Conservation (phyloP, 345 rosid species). For the Brassica cretica region DNA sequence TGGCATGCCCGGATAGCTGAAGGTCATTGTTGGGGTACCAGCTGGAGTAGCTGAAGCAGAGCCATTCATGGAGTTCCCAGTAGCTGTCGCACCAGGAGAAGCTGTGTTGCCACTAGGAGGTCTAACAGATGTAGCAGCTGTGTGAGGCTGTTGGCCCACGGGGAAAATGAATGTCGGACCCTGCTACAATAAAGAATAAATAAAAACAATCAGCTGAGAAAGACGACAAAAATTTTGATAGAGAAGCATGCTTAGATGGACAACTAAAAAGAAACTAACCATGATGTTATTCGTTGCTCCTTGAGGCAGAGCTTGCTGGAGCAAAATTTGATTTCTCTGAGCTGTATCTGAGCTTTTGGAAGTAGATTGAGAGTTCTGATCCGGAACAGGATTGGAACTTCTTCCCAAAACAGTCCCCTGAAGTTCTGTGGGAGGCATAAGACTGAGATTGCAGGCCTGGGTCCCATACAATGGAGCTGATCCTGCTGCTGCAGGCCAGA, state of each 20-base stretch:
- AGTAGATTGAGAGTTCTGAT: slow-evolving; percentile 55
- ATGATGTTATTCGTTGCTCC: slow-evolving; percentile 71
- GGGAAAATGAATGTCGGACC: slow-evolving; percentile 85
- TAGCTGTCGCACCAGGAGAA: slow-evolving; percentile 46
- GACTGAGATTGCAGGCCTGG: slow-evolving; percentile 73
- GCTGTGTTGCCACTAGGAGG: slow-evolving; percentile 51
- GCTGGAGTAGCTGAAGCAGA: slow-evolving; percentile 58
- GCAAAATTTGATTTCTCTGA: slow-evolving; percentile 80
- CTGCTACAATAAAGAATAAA: slow-evolving; percentile 52
- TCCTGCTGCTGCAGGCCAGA: slow-evolving; percentile 85
- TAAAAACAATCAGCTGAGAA: background rate
- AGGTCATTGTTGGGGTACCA: slow-evolving; percentile 73
- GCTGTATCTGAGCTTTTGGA: slow-evolving; percentile 54
- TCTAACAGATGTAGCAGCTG: slow-evolving; percentile 64
- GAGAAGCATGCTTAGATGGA: background rate
- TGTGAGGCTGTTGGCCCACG: slow-evolving; percentile 78
- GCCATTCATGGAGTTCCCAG: slow-evolving; percentile 51
- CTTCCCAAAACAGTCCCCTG: slow-evolving; percentile 55
- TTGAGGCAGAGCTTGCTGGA: slow-evolving; percentile 78
- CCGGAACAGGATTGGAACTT: slow-evolving; percentile 52
- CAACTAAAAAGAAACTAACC: slow-evolving; percentile 47
- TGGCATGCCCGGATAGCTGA: slow-evolving; percentile 72
- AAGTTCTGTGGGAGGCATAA: slow-evolving; percentile 67
- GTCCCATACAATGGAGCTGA: slow-evolving; percentile 75
- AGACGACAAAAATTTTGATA: background rate